A percentile compares a stretch with the other conserved stretches of the same genome.
Evolutionary conservation across 2,329 filamentous ascomycete species (phyloP).

Genomic region (Aspergillus versicolor): DNA sequence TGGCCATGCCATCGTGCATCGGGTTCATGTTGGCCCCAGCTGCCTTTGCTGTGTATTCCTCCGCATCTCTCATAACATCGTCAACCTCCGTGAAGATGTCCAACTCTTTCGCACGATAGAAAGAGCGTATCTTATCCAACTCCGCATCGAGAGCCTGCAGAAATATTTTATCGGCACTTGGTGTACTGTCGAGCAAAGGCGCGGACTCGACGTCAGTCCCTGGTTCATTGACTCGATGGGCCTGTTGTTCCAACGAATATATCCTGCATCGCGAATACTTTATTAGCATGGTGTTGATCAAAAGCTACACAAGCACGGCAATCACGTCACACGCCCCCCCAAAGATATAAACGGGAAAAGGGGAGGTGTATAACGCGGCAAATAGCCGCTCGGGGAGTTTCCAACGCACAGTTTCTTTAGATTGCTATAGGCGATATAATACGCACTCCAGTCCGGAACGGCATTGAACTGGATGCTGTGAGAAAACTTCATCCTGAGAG

Average conservation of each 20-base stretch:
- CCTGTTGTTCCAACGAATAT: conserved; percentile 87
- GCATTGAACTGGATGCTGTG: conserved; percentile 99
- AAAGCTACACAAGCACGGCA: not conserved
- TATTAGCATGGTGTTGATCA: not conserved
- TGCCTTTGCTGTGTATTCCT: conserved; percentile 62
- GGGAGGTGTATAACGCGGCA: conserved; percentile 19
- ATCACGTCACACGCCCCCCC: conserved; percentile 7
- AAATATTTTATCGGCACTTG: conserved; percentile 80
- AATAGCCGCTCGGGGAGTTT: conserved; percentile 57
- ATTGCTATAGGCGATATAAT: conserved; percentile 98
- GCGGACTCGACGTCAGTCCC: conserved; percentile 76
- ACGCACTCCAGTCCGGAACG: conserved; percentile 97
- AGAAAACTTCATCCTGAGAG: conserved; percentile 98
- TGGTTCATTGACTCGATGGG: conserved; percentile 59
- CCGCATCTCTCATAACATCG: conserved; percentile 72
- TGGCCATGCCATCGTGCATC: conserved; percentile 42
- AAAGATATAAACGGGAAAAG: not conserved
- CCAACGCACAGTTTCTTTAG: conserved; percentile 90
- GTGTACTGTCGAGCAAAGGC: conserved; percentile 67
- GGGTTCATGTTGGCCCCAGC: conserved; percentile 45
- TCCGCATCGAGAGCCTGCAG: conserved; percentile 79
- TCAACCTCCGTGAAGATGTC: conserved; percentile 82
- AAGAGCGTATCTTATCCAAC: conserved; percentile 88
- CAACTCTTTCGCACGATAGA: conserved; percentile 84
- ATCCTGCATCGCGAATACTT: conserved; percentile 59